Percentiles rank a stretch among this genome's conserved stretches.
Conservation (phyloP, 1,139 yeast species). For the Pichia sp. region DNA sequence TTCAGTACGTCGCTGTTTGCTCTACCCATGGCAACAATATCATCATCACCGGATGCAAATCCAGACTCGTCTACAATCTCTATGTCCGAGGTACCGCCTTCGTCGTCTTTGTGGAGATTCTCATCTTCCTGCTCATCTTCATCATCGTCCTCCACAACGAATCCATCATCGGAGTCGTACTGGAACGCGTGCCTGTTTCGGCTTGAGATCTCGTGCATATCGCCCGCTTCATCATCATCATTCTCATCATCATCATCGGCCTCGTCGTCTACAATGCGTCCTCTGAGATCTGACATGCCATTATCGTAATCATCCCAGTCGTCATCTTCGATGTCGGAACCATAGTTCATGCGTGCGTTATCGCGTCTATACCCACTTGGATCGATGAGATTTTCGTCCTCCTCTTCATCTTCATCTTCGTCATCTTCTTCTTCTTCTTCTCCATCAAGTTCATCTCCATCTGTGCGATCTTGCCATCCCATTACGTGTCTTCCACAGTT, state of each 20-base stretch:
- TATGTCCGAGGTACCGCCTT: not conserved
- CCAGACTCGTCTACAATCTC: not conserved
- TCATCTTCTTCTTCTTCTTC: conserved; percentile 8
- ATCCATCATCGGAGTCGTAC: conserved; percentile 16
- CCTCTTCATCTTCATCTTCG: conserved; percentile 8
- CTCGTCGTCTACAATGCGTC: conserved; percentile 1
- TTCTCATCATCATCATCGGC: conserved; percentile 2
- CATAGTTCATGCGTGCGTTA: too few species aligned
- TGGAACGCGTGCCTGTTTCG: too few species aligned
- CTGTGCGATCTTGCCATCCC: conserved; percentile 15
- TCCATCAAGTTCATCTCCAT: conserved; percentile 13
- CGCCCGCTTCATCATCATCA: not conserved
- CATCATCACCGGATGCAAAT: not conserved
- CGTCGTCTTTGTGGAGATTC: not conserved
- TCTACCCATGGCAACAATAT: too few species aligned
- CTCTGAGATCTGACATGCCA: conserved; percentile 5
- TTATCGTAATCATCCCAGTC: conserved; percentile 11
- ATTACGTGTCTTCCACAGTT: conserved; percentile 20
- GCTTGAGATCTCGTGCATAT: too few species aligned
- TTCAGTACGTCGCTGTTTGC: not conserved
- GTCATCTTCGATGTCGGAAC: conserved; percentile 9
- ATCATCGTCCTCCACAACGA: conserved; percentile 15
- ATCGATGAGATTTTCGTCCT: conserved; percentile 8
- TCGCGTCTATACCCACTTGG: too few species aligned
- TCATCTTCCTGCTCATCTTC: not conserved